Evolutionary conservation across 1,284 basidiomycete genomes (phyloP).

Genomic region (Tilletia walkeri): DNA sequence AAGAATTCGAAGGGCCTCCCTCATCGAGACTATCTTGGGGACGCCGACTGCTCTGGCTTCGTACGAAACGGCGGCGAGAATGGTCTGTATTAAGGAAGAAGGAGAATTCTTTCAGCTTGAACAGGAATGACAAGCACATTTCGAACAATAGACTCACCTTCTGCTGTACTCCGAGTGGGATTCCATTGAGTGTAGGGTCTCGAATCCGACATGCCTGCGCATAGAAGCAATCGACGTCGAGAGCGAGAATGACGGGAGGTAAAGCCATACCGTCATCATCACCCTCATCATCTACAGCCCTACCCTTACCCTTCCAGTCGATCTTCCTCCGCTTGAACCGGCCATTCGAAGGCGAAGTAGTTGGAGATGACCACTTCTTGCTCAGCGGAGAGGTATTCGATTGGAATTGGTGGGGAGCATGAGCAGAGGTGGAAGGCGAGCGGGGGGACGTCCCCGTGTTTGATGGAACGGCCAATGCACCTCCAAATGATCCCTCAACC

Average conservation of each 20-base stretch:
- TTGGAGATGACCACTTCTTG: neutral
- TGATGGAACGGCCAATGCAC: too few relatives aligned
- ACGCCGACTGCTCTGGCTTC: constrained; percentile 56
- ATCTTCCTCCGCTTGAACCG: neutral
- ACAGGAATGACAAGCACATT: too few relatives aligned
- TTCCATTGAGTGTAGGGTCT: constrained; percentile 52
- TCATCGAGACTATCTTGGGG: constrained; percentile 52
- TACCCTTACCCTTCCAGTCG: constrained; percentile 14
- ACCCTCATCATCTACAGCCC: neutral
- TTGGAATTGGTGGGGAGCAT: too few relatives aligned
- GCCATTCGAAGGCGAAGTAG: neutral
- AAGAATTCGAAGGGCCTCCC: constrained; percentile 49
- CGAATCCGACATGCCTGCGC: constrained; percentile 54
- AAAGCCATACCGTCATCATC: neutral
- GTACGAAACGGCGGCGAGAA: constrained; percentile 57
- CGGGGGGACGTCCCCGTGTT: too few relatives aligned
- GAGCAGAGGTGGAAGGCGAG: too few relatives aligned
- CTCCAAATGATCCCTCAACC: too few relatives aligned
- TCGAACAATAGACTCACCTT: constrained; percentile 32
- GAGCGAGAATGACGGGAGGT: constrained; percentile 68
- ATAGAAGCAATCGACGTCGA: constrained; percentile 93
- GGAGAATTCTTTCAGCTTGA: neutral
- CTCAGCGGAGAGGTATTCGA: neutral
- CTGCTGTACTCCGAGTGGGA: constrained; percentile 57
- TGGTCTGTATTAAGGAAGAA: constrained; percentile 17